Conservation (phyloP, 139 green algal species). For the Coelastrella sp. region DNA sequence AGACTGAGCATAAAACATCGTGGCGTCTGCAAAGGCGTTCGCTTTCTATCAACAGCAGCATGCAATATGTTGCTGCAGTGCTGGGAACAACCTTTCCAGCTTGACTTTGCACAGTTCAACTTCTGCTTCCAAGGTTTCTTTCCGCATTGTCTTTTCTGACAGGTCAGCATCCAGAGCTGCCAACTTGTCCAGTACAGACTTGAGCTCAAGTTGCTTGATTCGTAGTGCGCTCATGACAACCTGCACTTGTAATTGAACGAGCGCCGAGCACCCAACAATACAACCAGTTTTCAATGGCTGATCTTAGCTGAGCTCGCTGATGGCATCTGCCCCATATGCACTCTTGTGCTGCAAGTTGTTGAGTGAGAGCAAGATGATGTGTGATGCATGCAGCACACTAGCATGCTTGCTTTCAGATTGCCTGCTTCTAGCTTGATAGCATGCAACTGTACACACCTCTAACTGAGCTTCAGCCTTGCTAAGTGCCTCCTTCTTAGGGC, state of each 20-base stretch:
- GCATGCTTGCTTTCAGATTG: too few relatives aligned
- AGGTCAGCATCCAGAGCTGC: conserved; percentile 81
- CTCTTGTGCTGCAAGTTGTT: too few relatives aligned
- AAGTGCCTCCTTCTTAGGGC: conserved; percentile 78
- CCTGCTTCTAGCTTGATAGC: too few relatives aligned
- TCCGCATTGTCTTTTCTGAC: conserved; percentile 59
- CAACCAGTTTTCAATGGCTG: too few relatives aligned
- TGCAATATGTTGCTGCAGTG: background rate
- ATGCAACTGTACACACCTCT: conserved; percentile 23
- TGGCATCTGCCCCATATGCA: too few relatives aligned
- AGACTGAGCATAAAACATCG: background rate
- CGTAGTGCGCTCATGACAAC: conserved; percentile 78
- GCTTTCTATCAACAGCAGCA: background rate
- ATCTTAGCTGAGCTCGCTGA: too few relatives aligned
- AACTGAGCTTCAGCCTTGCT: conserved; percentile 71
- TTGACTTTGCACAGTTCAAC: conserved; percentile 81
- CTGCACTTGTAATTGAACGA: too few relatives aligned
- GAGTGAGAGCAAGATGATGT: background rate
- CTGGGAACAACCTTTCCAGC: conserved; percentile 59
- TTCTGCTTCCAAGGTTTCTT: conserved; percentile 79
- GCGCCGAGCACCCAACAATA: too few relatives aligned
- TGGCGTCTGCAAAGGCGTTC: background rate
- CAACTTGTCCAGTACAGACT: conserved; percentile 84
- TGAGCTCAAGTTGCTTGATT: conserved; percentile 79
- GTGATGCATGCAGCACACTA: too few relatives aligned